phyloP scores from a whole-genome alignment of 2,329 filamentous ascomycete genomes.

The Pseudocercospora crystallina region DNA sequence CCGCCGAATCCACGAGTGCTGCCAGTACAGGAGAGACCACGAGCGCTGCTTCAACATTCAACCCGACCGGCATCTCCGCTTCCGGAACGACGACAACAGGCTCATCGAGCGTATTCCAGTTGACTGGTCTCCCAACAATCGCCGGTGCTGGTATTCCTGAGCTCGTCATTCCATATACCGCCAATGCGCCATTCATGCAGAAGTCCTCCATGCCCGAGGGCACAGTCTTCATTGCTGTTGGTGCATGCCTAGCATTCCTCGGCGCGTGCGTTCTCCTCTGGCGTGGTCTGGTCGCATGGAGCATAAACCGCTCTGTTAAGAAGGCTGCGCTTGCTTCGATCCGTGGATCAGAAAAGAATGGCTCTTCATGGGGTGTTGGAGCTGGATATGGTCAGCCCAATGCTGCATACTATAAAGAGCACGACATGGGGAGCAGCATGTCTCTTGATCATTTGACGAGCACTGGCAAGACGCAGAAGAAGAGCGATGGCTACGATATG shows the following conservation, averaged over 20 bases:
- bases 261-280: constrained; percentile 80
- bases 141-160: constrained; percentile 63
- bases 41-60: constrained; percentile 15
- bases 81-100: constrained; percentile 27
- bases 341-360: constrained; percentile 34
- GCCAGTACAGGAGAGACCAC: constrained; percentile 25
- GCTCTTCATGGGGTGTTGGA: constrained; percentile 33
- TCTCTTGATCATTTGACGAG: constrained; percentile 54
- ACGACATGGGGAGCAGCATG: constrained; percentile 53
- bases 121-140: constrained; percentile 53
- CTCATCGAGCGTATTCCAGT: constrained; percentile 28
- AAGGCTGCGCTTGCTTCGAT: constrained; percentile 77
- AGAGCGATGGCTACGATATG: constrained; percentile 26
- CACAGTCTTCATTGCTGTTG: constrained; percentile 94
- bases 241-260: constrained; percentile 80
- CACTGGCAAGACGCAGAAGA: constrained; percentile 40
- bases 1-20: constrained; percentile 27
- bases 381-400: constrained; percentile 20
- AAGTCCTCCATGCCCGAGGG: constrained; percentile 82
- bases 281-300: constrained; percentile 84
- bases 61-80: constrained; percentile 14
- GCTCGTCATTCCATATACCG: constrained; percentile 76
- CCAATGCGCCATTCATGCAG: constrained; percentile 87
- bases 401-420: constrained; percentile 41
- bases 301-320: constrained; percentile 86